Conservation (phyloP, 257 asterid species). For the Asclepias syriaca region DNA sequence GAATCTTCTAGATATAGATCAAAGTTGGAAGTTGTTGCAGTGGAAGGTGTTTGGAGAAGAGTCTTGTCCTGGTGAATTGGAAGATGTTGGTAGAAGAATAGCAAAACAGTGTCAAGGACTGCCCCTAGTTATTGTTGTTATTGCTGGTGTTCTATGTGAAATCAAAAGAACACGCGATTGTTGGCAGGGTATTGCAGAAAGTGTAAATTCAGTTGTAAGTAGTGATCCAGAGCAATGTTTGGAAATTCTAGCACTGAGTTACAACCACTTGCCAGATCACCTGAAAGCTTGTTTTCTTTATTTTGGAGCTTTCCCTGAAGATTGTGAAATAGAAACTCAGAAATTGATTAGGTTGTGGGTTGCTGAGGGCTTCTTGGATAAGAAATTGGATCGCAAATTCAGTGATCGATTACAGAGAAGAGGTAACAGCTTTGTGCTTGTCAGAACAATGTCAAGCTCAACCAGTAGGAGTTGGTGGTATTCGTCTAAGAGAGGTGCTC, state of each 20-base stretch:
- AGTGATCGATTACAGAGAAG: too few species aligned
- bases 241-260: conserved; percentile 16
- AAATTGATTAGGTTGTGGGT: conserved; percentile 24
- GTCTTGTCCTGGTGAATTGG: not conserved
- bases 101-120: not conserved
- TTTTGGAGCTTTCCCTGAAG: conserved; percentile 20
- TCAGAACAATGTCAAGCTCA: too few species aligned
- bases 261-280: not conserved
- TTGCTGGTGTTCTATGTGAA: not conserved
- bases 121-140: not conserved
- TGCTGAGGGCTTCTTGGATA: conserved; percentile 33
- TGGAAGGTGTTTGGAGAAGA: not conserved
- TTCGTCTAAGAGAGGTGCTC: too few species aligned
- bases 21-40: not conserved
- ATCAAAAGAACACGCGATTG: not conserved
- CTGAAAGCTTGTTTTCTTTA: too few species aligned
- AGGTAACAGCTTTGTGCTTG: too few species aligned
- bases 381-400: not conserved
- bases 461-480: too few species aligned
- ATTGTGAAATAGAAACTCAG: conserved; percentile 23
- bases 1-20: not conserved
- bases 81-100: not conserved
- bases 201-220: not conserved
- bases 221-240: not conserved
- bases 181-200: not conserved